Percentiles rank a stretch among this genome's conserved stretches.
Conservation (phyloP, 306 rosid species). For the Canavalia gladiata region DNA sequence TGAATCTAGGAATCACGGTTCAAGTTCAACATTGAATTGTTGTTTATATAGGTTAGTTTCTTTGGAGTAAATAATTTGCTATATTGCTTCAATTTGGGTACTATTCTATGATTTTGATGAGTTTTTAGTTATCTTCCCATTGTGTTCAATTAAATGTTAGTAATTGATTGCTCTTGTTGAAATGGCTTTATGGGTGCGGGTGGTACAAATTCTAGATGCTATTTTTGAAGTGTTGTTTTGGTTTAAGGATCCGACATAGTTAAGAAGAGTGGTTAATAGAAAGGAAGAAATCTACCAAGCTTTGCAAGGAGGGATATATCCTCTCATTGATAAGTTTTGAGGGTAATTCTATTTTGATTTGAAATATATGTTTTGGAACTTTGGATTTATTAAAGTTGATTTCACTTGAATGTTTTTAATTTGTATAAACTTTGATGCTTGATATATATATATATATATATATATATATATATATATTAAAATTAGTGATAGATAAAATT, state of each 20-base stretch:
- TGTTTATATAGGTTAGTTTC: too few species aligned
- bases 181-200: constrained; percentile 17
- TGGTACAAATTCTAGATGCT: constrained; percentile 39
- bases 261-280: constrained; percentile 70
- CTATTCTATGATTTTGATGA: constrained; percentile 10
- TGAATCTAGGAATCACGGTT: too few species aligned
- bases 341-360: too few species aligned
- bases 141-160: constrained; percentile 3
- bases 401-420: too few species aligned
- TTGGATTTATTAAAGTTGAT: too few species aligned
- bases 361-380: too few species aligned
- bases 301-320: constrained; percentile 71
- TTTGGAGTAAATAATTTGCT: not conserved
- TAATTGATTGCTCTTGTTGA: not conserved
- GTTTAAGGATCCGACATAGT: constrained; percentile 71
- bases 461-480: too few species aligned
- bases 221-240: constrained; percentile 75
- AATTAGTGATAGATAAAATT: too few species aligned
- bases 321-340: too few species aligned
- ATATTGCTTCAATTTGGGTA: constrained; percentile 5
- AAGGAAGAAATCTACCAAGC: constrained; percentile 77
- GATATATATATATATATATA: too few species aligned
- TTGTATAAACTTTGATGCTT: too few species aligned
- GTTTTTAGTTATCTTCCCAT: constrained; percentile 1
- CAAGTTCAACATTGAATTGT: too few species aligned